Percentiles rank a stretch among this genome's conserved stretches.
Evolutionary conservation across 1,139 yeast genomes (phyloP).

Genomic region (Yamadazyma pseudoaaseri): DNA sequence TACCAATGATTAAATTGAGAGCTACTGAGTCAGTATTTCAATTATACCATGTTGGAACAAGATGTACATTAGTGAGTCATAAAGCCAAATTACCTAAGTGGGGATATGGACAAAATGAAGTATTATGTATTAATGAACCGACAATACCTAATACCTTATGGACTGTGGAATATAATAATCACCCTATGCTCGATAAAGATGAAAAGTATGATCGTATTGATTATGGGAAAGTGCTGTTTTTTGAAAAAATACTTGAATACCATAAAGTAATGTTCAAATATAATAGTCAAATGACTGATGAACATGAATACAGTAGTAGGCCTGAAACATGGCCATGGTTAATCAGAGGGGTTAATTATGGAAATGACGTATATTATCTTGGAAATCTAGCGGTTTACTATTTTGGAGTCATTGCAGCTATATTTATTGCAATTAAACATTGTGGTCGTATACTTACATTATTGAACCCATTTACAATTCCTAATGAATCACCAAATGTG

Average conservation of each 20-base stretch:
- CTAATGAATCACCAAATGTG: slow-evolving; percentile 14
- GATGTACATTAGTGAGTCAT: slow-evolving; percentile 65
- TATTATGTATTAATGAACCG: slow-evolving; percentile 69
- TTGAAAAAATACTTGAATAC: slow-evolving; percentile 31
- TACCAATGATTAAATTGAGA: slow-evolving; percentile 41
- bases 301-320: slow-evolving; percentile 29
- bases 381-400: slow-evolving; percentile 39
- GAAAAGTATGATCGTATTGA: slow-evolving; percentile 27
- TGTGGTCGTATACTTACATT: slow-evolving; percentile 20
- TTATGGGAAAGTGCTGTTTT: slow-evolving; percentile 23
- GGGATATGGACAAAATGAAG: slow-evolving; percentile 74
- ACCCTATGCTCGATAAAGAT: slow-evolving; percentile 42
- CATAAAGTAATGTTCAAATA: slow-evolving; percentile 34
- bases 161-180: slow-evolving; percentile 62
- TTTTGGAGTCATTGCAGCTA: slow-evolving; percentile 22
- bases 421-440: slow-evolving; percentile 20
- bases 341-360: slow-evolving; percentile 32
- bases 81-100: slow-evolving; percentile 61
- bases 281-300: slow-evolving; percentile 24
- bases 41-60: slow-evolving; percentile 56
- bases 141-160: slow-evolving; percentile 58
- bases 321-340: slow-evolving; percentile 43
- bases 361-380: slow-evolving; percentile 30
- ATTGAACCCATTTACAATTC: slow-evolving; percentile 33
- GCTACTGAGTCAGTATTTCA: slow-evolving; percentile 59